Percentiles rank a stretch among this genome's conserved stretches.
Evolutionary conservation across 495 filamentous ascomycete species (phyloP).

Genomic region (Talaromyces ruber): DNA sequence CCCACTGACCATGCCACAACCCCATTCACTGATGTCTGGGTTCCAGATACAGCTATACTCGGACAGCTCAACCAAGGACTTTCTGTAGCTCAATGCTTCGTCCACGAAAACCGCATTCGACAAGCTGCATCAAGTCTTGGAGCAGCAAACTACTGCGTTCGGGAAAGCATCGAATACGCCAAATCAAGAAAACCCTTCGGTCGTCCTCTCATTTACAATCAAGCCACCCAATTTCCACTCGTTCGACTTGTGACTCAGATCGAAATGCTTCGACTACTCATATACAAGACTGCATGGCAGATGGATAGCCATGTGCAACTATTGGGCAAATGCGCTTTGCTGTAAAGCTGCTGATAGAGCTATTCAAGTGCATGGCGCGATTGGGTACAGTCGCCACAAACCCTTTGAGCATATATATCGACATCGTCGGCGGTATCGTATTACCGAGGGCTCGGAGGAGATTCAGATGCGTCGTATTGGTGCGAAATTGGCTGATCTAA

Average conservation of each 20-base stretch:
- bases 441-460: constrained; percentile 43
- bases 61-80: constrained; percentile 39
- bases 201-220: constrained; percentile 41
- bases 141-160: constrained; percentile 47
- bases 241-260: constrained; percentile 51
- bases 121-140: constrained; percentile 52
- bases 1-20: constrained; percentile 53
- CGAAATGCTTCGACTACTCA: constrained; percentile 51
- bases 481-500: neutral
- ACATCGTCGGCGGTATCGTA: constrained; percentile 40
- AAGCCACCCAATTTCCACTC: constrained; percentile 53
- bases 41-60: constrained; percentile 39
- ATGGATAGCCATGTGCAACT: constrained; percentile 61
- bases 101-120: constrained; percentile 54
- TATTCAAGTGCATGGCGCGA: constrained; percentile 51
- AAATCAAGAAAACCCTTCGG: constrained; percentile 44
- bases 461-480: constrained; percentile 40
- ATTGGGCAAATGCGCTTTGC: constrained; percentile 51
- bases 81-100: constrained; percentile 51
- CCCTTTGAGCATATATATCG: constrained; percentile 46
- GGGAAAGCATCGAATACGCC: constrained; percentile 44
- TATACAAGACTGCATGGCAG: constrained; percentile 47
- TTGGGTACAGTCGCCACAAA: constrained; percentile 36
- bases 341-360: constrained; percentile 51
- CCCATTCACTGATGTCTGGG: constrained; percentile 37